A percentile compares a stretch with the other conserved stretches of the same genome.
These are phyloP conservation scores for Xylariaceae sp. DNA, from an alignment of 2,329 filamentous ascomycete genomes.

Conservation along the genomic window DNA sequence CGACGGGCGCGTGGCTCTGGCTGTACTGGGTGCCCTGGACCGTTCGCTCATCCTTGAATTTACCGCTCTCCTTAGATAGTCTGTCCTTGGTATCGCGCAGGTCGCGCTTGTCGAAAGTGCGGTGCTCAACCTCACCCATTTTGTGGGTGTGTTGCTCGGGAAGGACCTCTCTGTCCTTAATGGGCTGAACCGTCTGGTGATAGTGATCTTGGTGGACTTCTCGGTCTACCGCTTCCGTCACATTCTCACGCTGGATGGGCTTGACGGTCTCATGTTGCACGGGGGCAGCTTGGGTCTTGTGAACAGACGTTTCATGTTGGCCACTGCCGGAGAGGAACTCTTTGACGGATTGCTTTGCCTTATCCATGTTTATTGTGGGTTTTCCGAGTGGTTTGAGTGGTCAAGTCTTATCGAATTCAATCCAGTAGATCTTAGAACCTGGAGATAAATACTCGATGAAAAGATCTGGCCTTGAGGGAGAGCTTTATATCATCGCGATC, in stretches of 20 bases:
- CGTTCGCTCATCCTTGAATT: slow-evolving; percentile 49
- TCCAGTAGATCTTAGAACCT: too few species aligned
- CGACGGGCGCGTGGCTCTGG: slow-evolving; percentile 41
- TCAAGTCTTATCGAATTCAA: too few species aligned
- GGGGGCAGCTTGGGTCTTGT: slow-evolving; percentile 59
- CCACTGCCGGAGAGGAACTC: slow-evolving; percentile 59
- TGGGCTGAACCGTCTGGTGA: slow-evolving; percentile 65
- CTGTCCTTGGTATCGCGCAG: slow-evolving; percentile 42
- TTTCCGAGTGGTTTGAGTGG: too few species aligned
- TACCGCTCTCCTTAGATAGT: slow-evolving; percentile 49
- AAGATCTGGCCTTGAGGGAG: too few species aligned
- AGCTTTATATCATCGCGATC: too few species aligned
- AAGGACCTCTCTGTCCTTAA: slow-evolving; percentile 35
- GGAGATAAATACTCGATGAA: too few species aligned
- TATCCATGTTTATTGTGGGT: slow-evolving; percentile 64
- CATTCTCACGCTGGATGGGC: slow-evolving; percentile 58
- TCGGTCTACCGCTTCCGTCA: slow-evolving; percentile 59
- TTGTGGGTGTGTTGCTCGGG: slow-evolving; percentile 63
- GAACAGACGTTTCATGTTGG: slow-evolving; percentile 66
- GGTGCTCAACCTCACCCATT: slow-evolving; percentile 55
- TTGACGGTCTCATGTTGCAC: slow-evolving; percentile 58
- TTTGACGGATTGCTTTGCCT: slow-evolving; percentile 58
- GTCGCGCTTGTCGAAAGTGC: slow-evolving; percentile 58
- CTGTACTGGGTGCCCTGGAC: slow-evolving; percentile 47
- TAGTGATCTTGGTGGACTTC: slow-evolving; percentile 71